These are phyloP conservation scores for Pseudisothecium myosuroides DNA, from an alignment of 225 moss, liverwort and hornwort genomes.

Conservation along the genomic window DNA sequence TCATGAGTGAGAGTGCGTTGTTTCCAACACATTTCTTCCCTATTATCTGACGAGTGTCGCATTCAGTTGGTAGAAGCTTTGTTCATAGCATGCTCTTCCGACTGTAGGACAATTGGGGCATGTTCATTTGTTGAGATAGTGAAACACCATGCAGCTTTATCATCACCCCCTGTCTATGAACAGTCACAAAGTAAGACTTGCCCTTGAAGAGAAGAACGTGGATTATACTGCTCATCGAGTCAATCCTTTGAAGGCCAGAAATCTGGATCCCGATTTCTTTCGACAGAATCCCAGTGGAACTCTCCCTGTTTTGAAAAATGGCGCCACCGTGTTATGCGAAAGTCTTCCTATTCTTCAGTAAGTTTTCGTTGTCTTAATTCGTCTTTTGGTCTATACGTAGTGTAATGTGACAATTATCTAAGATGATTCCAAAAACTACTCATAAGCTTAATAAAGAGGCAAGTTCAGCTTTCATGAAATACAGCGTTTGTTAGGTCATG, in stretches of 20 bases:
- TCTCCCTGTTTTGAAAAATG: constrained; percentile 51
- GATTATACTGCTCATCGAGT: constrained; percentile 53
- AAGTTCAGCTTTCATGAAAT: neutral
- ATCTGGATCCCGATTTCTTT: constrained; percentile 63
- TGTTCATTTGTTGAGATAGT: constrained; percentile 14
- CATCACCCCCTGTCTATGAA: constrained; percentile 66
- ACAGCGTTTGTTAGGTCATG: neutral
- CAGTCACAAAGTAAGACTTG: constrained; percentile 61
- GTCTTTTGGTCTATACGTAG: neutral
- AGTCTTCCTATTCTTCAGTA: constrained; percentile 60
- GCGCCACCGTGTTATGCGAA: constrained; percentile 31
- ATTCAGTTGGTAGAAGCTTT: neutral
- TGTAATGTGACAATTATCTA: neutral
- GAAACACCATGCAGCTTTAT: constrained; percentile 54
- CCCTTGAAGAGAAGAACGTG: constrained; percentile 56
- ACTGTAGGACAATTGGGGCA: constrained; percentile 1
- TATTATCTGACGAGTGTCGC: neutral
- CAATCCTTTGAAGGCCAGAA: constrained; percentile 63
- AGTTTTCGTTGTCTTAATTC: constrained; percentile 10
- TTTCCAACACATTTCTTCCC: neutral
- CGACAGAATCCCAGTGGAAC: constrained; percentile 52
- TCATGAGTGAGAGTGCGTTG: neutral
- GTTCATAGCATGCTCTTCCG: constrained; percentile 3
- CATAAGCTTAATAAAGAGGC: neutral
- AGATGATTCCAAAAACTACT: neutral